A percentile compares a stretch with the other conserved stretches of the same genome.
These are phyloP conservation scores for Ramaria rubella DNA, from an alignment of 768 basidiomycete genomes.

Conservation along the genomic window DNA sequence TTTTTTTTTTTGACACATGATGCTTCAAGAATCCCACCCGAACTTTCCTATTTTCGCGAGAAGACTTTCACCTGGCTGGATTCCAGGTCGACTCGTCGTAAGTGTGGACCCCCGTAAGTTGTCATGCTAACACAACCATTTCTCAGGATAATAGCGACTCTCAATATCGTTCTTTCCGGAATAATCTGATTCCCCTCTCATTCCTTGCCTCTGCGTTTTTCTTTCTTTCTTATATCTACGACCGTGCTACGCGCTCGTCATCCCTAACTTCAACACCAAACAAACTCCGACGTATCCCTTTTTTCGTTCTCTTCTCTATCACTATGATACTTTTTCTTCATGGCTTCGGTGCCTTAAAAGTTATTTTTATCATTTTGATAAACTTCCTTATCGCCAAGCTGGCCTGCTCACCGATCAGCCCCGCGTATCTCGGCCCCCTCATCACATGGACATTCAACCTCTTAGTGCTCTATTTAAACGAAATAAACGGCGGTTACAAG, in stretches of 20 bases:
- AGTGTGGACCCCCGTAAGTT: constrained; percentile 25
- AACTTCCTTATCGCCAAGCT: constrained; percentile 59
- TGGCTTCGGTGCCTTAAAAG: constrained; percentile 73
- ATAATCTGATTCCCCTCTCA: constrained; percentile 63
- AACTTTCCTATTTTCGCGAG: constrained; percentile 61
- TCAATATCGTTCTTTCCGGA: constrained; percentile 85
- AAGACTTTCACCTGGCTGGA: constrained; percentile 68
- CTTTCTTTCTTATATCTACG: constrained; percentile 45
- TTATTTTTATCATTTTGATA: constrained; percentile 56
- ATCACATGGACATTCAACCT: constrained; percentile 77
- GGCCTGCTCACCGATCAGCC: not conserved
- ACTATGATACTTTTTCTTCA: constrained; percentile 69
- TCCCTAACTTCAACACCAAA: constrained; percentile 20
- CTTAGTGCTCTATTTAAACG: constrained; percentile 68
- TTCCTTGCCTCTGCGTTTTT: constrained; percentile 49
- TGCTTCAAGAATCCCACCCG: constrained; percentile 52
- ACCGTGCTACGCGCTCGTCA: constrained; percentile 21
- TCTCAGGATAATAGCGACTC: constrained; percentile 89
- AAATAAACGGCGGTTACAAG: constrained; percentile 65
- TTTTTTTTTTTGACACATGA: constrained; percentile 9
- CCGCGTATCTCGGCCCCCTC: constrained; percentile 37
- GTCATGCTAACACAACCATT: not conserved
- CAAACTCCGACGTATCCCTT: constrained; percentile 41
- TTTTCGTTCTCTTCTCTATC: constrained; percentile 54
- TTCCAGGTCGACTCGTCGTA: constrained; percentile 74